Base-by-base conservation (phyloP, 768 basidiomycete genomes). In the Lactarius tabidus region DNA sequence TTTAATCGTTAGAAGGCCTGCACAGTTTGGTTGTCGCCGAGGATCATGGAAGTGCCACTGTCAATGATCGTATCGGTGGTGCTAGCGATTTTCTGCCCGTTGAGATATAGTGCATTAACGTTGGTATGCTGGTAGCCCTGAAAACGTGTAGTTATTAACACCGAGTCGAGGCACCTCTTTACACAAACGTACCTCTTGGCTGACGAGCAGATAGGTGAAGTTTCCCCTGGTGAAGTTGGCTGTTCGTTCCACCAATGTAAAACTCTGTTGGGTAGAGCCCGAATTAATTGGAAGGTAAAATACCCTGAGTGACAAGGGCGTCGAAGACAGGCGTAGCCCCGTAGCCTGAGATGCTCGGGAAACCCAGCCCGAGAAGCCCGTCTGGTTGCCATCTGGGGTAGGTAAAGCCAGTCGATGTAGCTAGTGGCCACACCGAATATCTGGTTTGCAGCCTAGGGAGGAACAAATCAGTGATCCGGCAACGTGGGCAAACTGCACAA, bases 401-500 rank as follows among this genome's bases (percentile, higher is more conserved):
- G 54, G 23, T 60, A 59, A 15, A 12, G 60, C 41, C 69, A 6
- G 70, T 72, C 3, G 67, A 8, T n/a, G 18, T 77, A 79, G 60
- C 80, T 80, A 3, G 67, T 71, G 14, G 83, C 81, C 17, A 76
- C 77, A 15, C 81, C 82, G 26, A 85, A 65, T 3, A 74, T 74
- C 71, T 84, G 84, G 36, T 67, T 70, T 0, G 63, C 69, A 4
- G 79, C 60, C 67, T 68, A 33, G n/a, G 35, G 23, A 26, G n/a
- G 36, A 10, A 36, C 2, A 36, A 36, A 17, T 48, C 7, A 57
- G 33, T 7, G 26, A 39, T 17, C 6, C 2, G 15, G 23, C 38
- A 36, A 23, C 35, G 26, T n/a, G 2, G 20, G 9, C 41, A 9
- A 28, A 66, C 80, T 20, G 45, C 70, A 45, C 33, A 23, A 45